These are phyloP conservation scores for Cladobotryum protrusum DNA, from an alignment of 2,329 filamentous ascomycete genomes.

Conservation along the genomic window DNA sequence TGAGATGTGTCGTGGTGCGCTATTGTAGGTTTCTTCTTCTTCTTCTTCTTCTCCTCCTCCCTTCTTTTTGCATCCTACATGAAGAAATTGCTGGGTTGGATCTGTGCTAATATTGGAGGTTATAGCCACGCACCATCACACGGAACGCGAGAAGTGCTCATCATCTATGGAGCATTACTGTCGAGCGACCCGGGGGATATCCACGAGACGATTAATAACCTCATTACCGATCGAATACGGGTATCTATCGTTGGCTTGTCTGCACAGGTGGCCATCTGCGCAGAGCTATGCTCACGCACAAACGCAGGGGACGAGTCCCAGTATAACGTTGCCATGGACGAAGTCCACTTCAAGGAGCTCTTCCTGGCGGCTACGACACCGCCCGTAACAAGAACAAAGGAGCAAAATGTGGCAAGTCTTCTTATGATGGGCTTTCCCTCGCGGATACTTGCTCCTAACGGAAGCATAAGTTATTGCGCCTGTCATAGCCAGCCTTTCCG, in stretches of 20 bases:
- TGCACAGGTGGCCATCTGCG: constrained; percentile 87
- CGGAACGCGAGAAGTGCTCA: constrained; percentile 85
- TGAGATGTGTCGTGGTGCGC: constrained; percentile 84
- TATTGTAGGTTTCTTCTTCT: constrained; percentile 57
- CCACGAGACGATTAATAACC: constrained; percentile 74
- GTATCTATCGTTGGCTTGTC: constrained; percentile 86
- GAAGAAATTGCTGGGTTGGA: background rate
- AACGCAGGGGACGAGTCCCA: constrained; percentile 70
- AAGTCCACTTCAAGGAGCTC: constrained; percentile 74
- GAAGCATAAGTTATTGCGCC: constrained; percentile 70
- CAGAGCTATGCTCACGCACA: constrained; percentile 79
- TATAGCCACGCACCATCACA: constrained; percentile 80
- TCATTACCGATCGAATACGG: constrained; percentile 76
- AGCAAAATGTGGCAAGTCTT: constrained; percentile 56
- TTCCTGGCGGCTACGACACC: constrained; percentile 84
- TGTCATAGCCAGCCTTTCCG: constrained; percentile 79
- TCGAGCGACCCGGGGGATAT: constrained; percentile 94
- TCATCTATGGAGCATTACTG: constrained; percentile 85
- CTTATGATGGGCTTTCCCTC: constrained; percentile 99
- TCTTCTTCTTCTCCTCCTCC: background rate
- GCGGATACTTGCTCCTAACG: constrained; percentile 63
- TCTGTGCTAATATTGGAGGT: constrained; percentile 12
- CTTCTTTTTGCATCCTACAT: background rate
- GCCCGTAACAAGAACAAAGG: constrained; percentile 65
- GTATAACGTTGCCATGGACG: constrained; percentile 79